Evolutionary conservation across 768 basidiomycete species (phyloP).

Genomic region (Clitopilus hobsonii): DNA sequence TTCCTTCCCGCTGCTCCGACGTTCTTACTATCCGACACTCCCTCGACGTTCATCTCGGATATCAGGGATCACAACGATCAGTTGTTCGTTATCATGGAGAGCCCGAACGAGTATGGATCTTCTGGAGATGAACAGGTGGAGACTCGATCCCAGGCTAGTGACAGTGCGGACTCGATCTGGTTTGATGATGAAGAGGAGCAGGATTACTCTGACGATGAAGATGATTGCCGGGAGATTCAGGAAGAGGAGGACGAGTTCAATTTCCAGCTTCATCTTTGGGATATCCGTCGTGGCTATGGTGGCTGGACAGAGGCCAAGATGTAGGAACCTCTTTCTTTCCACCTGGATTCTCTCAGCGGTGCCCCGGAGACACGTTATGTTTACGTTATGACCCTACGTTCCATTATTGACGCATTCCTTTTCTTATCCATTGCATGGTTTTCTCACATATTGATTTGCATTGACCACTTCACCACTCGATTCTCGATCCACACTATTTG

Average conservation of each 20-base stretch:
- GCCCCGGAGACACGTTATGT: not conserved
- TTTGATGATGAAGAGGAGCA: not conserved
- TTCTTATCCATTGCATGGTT: not conserved
- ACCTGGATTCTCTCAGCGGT: not conserved
- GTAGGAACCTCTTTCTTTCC: not conserved
- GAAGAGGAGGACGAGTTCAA: not conserved
- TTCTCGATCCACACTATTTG: not conserved
- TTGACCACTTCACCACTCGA: not conserved
- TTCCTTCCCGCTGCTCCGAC: not conserved
- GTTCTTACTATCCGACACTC: not conserved
- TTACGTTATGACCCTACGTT: not conserved
- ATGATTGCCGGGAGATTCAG: not conserved
- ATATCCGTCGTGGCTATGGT: not conserved
- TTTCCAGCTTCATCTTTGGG: not conserved
- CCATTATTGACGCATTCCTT: not conserved
- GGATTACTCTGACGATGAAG: not conserved
- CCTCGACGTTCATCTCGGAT: not conserved
- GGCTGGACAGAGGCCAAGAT: not conserved
- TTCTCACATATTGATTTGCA: not conserved
- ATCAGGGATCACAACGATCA: not conserved
- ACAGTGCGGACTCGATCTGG: not conserved
- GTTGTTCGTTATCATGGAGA: not conserved
- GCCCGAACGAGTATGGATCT: not conserved
- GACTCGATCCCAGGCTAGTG: not conserved
- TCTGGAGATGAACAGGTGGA: not conserved